Conservation (phyloP, 805 yeast species). For the Hanseniaspora valbyensis region DNA sequence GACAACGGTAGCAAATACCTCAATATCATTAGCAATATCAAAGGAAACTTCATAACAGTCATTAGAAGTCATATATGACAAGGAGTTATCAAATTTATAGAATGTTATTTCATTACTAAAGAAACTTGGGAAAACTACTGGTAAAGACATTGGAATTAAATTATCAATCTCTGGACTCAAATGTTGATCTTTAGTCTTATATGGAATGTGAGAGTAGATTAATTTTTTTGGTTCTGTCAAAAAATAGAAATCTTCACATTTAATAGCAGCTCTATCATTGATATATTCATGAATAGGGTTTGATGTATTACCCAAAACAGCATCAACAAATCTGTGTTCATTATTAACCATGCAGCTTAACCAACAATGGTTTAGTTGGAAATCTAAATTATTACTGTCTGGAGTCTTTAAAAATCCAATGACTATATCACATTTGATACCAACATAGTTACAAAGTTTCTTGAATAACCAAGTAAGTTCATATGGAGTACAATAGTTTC, state of each 20-base stretch:
- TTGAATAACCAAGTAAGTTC: conserved; percentile 71
- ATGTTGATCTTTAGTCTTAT: conserved; percentile 69
- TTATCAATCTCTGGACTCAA: conserved; percentile 75
- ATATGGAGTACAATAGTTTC: conserved; percentile 49
- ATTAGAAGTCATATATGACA: conserved; percentile 58
- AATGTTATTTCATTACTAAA: conserved; percentile 49
- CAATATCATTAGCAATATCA: conserved; percentile 58
- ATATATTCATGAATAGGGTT: conserved; percentile 40
- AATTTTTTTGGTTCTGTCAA: conserved; percentile 63
- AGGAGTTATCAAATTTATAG: conserved; percentile 62
- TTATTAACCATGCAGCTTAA: conserved; percentile 62
- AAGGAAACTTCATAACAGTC: conserved; percentile 74
- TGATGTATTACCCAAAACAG: conserved; percentile 48
- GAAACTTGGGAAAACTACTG: conserved; percentile 77
- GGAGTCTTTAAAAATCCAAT: conserved; percentile 79
- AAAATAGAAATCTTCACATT: conserved; percentile 51
- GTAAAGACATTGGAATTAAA: conserved; percentile 64
- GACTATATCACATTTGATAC: conserved; percentile 64
- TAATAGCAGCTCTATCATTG: conserved; percentile 25
- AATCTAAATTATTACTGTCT: conserved; percentile 38
- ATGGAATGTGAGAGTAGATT: conserved; percentile 79
- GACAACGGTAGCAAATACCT: conserved; percentile 45
- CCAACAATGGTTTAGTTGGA: conserved; percentile 78
- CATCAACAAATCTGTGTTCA: conserved; percentile 73
- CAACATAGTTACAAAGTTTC: conserved; percentile 56